A percentile compares a stretch with the other conserved stretches of the same genome.
Conservation (phyloP, 2,329 filamentous ascomycete species). For the Fusarium hostae region DNA sequence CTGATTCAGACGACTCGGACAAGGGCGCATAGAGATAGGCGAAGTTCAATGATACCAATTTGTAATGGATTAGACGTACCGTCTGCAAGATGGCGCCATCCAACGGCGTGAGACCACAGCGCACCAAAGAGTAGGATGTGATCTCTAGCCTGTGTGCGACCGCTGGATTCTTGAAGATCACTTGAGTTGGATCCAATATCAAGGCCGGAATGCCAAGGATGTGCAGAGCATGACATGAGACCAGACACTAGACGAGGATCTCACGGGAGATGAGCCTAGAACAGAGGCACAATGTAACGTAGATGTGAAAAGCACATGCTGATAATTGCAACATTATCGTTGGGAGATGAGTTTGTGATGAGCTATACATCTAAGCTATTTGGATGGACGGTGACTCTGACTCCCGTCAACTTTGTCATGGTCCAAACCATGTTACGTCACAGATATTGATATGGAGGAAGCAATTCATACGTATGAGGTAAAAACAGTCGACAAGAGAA, state of each 20-base stretch:
- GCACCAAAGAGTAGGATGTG: not conserved
- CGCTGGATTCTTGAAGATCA: constrained; percentile 4
- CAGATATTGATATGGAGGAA: not conserved
- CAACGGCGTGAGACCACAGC: constrained; percentile 11
- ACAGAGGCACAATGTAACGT: constrained; percentile 23
- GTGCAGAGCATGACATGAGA: constrained; percentile 11
- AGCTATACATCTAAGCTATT: not conserved
- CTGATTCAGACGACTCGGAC: constrained; percentile 70
- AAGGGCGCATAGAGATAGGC: constrained; percentile 24
- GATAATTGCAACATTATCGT: constrained; percentile 5
- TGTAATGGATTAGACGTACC: constrained; percentile 8
- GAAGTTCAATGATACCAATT: constrained; percentile 1
- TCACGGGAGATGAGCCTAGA: constrained; percentile 24
- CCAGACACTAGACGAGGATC: constrained; percentile 26
- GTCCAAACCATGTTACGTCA: constrained; percentile 6
- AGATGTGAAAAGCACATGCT: constrained; percentile 15
- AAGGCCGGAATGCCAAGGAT: constrained; percentile 1
- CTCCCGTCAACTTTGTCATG: not conserved
- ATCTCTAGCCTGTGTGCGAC: constrained; percentile 8
- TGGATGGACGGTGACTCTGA: constrained; percentile 20
- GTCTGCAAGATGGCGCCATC: constrained; percentile 23
- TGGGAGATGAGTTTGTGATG: constrained; percentile 15
- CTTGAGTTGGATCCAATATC: not conserved
- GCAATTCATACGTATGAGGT: constrained; percentile 6
- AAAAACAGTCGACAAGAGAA: constrained; percentile 8